Conservation (phyloP, 2,329 filamentous ascomycete species). For the Neopestalotiopsis sp. region DNA sequence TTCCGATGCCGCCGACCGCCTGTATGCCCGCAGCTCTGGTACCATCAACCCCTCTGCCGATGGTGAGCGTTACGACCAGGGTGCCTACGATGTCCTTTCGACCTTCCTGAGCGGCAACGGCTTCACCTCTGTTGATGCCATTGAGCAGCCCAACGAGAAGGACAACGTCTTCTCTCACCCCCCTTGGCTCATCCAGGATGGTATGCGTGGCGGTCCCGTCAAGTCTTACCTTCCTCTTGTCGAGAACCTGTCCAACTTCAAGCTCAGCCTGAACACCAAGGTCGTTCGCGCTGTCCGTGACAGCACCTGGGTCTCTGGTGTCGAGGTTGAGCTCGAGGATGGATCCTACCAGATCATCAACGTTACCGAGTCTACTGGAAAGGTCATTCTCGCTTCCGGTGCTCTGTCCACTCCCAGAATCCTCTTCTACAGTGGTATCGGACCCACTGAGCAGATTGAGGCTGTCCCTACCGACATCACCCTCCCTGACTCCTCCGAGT, state of each 20-base stretch:
- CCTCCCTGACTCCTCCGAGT: conserved; percentile 39
- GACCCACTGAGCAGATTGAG: conserved; percentile 52
- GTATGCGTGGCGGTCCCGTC: conserved; percentile 25
- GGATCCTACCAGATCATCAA: conserved; percentile 57
- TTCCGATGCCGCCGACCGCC: conserved; percentile 29
- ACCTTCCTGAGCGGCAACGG: conserved; percentile 24
- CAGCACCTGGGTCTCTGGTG: conserved; percentile 56
- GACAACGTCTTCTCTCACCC: conserved; percentile 45
- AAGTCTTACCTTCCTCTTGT: conserved; percentile 26
- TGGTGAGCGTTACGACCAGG: conserved; percentile 28
- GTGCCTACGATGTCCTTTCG: conserved; percentile 24
- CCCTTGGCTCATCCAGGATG: conserved; percentile 52
- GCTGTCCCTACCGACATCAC: conserved; percentile 36
- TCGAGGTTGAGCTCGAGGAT: conserved; percentile 54
- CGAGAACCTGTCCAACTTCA: conserved; percentile 25
- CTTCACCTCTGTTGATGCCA: conserved; percentile 22
- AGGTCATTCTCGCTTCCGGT: conserved; percentile 61
- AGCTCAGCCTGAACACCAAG: conserved; percentile 27
- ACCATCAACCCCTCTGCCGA: conserved; percentile 33
- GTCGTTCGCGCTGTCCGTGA: conserved; percentile 31
- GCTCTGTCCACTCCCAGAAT: conserved; percentile 62
- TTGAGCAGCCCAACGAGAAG: conserved; percentile 26
- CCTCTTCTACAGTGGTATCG: conserved; percentile 63
- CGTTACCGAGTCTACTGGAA: conserved; percentile 54
- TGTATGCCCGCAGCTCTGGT: conserved; percentile 35